Evolutionary conservation across 31 red algal species (phyloP), one percentile per base, ranked within the genome.

Genomic region (Porphyra umbilicalis): DNA sequence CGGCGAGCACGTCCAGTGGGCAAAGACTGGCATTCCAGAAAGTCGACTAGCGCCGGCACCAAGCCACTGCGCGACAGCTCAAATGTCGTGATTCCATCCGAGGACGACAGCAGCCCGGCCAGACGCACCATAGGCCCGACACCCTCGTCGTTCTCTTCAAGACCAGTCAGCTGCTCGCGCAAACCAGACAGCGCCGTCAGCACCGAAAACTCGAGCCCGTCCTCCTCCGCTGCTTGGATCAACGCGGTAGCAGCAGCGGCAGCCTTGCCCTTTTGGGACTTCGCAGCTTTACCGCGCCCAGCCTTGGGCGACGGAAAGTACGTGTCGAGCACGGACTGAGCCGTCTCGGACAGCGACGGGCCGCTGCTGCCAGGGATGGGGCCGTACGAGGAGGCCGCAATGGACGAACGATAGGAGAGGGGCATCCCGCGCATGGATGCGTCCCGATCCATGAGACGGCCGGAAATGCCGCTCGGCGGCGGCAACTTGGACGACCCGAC

Each of bases 51-150:
- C 6, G 84, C 87, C 34, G 79, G 86, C 77, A 92, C 89, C 68
- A 96, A 39, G 15, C 87, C 83, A 79, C 94, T 92, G 79, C 77
- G 83, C 29, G 85, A 87, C 38, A 96, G n/a, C 81, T 96, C 94
- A 79, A 91, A 96, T 0, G 83, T 86, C 6, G 94, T 86, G 13
- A 94, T 57, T 32, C 84, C 81, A 68, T 81, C 79, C 13, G 87
- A 35, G 39, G 84, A 67, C 18, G 83, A 81, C 1, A 93, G 77
- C 15, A 85, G 77, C 37, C 42, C 33, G 44, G 86, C 77, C 35
- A 92, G 79, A 16, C 84, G 79, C n/a, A 71, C 57, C 57, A 71
- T 71, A 29, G 57, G 57, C 20, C 30, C 30, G 20, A 71, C 25
- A 29, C 57, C 57, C 57, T n/a, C 57, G 14, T 71, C 57, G 57